These are phyloP conservation scores for Pseudonectria foliicola DNA, from an alignment of 2,329 filamentous ascomycete genomes.

Conservation along the genomic window DNA sequence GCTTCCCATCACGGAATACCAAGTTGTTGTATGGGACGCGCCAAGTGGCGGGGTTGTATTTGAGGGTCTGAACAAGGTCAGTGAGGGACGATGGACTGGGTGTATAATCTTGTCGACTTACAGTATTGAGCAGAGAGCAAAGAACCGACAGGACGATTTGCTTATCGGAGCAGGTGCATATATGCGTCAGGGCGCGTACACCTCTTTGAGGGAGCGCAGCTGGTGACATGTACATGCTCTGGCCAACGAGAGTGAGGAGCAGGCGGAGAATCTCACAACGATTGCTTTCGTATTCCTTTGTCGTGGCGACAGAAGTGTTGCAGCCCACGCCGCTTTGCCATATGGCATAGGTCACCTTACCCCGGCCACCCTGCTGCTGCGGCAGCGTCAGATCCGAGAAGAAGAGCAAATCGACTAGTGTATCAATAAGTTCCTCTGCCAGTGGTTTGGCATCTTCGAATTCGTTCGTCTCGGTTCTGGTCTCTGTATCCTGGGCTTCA, in stretches of 20 bases:
- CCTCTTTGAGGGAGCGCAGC: conserved; percentile 74
- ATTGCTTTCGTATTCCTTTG: conserved; percentile 88
- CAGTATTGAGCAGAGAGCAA: conserved; percentile 90
- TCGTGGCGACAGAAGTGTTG: conserved; percentile 80
- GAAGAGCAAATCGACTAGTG: conserved; percentile 82
- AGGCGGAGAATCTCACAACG: conserved; percentile 83
- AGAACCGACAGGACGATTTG: conserved; percentile 83
- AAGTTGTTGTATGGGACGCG: conserved; percentile 89
- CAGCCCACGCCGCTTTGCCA: conserved; percentile 98
- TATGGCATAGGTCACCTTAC: conserved; percentile 85
- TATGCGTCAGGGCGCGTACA: conserved; percentile 77
- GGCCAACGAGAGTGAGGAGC: conserved; percentile 77
- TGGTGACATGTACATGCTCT: conserved; percentile 88
- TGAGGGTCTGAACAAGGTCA: conserved; percentile 75
- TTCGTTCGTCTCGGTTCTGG: conserved; percentile 46
- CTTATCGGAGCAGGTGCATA: conserved; percentile 83
- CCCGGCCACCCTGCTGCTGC: conserved; percentile 59
- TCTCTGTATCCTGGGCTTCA: conserved; percentile 52
- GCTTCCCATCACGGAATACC: conserved; percentile 84
- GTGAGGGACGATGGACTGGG: conserved; percentile 5
- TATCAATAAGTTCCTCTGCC: conserved; percentile 88
- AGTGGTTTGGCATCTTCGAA: conserved; percentile 80
- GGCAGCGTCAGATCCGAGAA: conserved; percentile 85
- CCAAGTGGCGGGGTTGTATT: conserved; percentile 94
- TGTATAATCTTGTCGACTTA: conserved; percentile 34